phyloP scores from a whole-genome alignment of 2,329 filamentous ascomycete genomes.

The Pseudogymnoascus sp. region DNA sequence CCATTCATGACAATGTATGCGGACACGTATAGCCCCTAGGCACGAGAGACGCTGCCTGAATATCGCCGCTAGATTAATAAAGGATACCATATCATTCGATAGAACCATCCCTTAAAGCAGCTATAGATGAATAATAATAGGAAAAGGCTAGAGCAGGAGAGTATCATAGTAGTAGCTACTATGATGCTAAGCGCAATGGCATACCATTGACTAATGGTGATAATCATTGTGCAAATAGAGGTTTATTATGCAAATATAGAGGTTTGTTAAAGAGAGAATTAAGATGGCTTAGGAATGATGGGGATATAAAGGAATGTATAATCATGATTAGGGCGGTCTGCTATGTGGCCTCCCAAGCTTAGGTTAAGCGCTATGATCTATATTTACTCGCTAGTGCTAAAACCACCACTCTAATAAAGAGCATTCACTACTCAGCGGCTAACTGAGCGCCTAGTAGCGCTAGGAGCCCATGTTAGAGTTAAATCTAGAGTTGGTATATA shows the following conservation, averaged over 20 bases:
- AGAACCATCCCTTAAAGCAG: not conserved
- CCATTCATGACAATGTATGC: conserved; percentile 13
- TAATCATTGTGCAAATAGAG: not conserved
- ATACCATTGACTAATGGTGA: conserved; percentile 11
- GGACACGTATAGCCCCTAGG: not conserved
- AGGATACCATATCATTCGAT: not conserved
- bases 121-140: not conserved
- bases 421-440: not conserved
- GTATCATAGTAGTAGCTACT: not conserved
- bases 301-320: not conserved
- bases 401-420: not conserved
- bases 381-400: not conserved
- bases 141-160: not conserved
- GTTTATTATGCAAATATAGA: not conserved
- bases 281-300: not conserved
- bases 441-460: not conserved
- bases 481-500: not conserved
- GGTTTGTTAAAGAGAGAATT: not conserved
- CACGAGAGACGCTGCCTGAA: not conserved
- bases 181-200: conserved; percentile 6
- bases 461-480: not conserved
- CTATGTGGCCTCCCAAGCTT: not conserved
- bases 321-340: not conserved
- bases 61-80: not conserved
- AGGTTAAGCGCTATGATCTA: not conserved